Conservation (phyloP, 192 early-diverging fungal species). For the Podila epicladia region DNA sequence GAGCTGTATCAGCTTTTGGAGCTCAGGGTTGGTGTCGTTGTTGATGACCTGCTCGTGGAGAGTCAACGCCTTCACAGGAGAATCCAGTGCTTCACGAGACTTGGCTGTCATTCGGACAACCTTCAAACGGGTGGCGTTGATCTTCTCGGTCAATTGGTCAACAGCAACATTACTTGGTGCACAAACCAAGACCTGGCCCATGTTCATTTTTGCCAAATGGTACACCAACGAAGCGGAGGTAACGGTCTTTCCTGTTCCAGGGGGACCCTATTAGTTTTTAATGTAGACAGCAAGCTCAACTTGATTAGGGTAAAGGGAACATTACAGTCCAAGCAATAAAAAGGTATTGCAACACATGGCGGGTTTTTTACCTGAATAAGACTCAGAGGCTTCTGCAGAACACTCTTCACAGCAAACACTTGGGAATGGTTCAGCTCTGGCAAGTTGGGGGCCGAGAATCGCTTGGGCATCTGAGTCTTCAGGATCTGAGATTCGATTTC, state of each 20-base stretch:
- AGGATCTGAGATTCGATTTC: constrained; percentile 90
- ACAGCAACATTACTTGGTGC: constrained; percentile 99
- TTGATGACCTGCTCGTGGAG: constrained; percentile 97
- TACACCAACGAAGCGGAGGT: constrained; percentile 98
- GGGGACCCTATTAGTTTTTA: constrained; percentile 68
- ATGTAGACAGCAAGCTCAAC: too few relatives aligned
- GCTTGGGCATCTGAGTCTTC: constrained; percentile 82
- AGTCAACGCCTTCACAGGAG: constrained; percentile 92
- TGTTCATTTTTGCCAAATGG: constrained; percentile 91
- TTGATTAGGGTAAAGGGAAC: neutral
- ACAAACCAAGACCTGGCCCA: constrained; percentile 94
- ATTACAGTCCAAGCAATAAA: neutral
- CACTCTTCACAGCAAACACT: constrained; percentile 92
- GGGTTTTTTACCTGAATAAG: constrained; percentile 76
- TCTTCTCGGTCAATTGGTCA: constrained; percentile 97
- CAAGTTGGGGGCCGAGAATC: constrained; percentile 91
- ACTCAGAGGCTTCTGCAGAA: constrained; percentile 90
- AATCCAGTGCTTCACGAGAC: constrained; percentile 93
- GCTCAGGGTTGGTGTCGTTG: constrained; percentile 93
- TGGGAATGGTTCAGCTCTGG: constrained; percentile 98
- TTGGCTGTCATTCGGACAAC: constrained; percentile 96
- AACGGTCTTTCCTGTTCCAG: constrained; percentile 99
- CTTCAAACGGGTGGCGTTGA: constrained; percentile 93
- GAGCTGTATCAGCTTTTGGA: constrained; percentile 91
- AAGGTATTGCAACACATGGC: neutral